A percentile compares a stretch with the other conserved stretches of the same genome.
These are phyloP conservation scores for Vachellia collinsii DNA, from an alignment of 306 rosid genomes.

Conservation along the genomic window DNA sequence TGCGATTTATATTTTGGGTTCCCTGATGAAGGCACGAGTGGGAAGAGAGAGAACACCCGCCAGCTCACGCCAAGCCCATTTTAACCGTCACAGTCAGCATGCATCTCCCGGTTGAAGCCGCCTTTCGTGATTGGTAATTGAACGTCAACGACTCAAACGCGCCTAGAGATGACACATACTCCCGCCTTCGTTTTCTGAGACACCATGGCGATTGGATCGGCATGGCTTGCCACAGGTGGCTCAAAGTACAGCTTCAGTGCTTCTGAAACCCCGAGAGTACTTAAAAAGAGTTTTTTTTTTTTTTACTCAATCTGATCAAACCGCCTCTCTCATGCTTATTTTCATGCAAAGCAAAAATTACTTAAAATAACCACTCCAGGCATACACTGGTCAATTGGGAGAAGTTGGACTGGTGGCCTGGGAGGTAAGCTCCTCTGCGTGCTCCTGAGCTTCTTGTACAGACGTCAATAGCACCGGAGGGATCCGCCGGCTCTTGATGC, in stretches of 20 bases:
- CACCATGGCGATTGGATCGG: conserved; percentile 61
- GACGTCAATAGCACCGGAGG: conserved; percentile 83
- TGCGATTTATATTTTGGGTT: not conserved
- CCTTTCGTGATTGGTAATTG: not conserved
- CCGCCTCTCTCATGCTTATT: too few species aligned
- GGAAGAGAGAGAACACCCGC: not conserved
- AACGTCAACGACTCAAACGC: not conserved
- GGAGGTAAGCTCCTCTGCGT: conserved; percentile 79
- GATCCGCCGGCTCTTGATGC: conserved; percentile 84
- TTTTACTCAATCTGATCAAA: too few species aligned
- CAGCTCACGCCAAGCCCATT: conserved; percentile 6
- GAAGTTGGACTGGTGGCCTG: conserved; percentile 70
- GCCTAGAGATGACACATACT: not conserved
- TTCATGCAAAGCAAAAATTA: too few species aligned
- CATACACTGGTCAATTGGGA: conserved; percentile 64
- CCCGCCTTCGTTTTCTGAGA: not conserved
- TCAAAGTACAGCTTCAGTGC: too few species aligned
- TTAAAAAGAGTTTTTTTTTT: too few species aligned
- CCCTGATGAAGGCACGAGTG: not conserved
- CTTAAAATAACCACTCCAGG: too few species aligned
- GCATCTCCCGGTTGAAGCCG: conserved; percentile 29
- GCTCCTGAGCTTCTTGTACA: conserved; percentile 89
- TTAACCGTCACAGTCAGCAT: not conserved
- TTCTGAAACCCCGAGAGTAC: too few species aligned
- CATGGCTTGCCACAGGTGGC: conserved; percentile 71